phyloP scores from a whole-genome alignment of 257 asterid genomes.

The Cordia subcordata region DNA sequence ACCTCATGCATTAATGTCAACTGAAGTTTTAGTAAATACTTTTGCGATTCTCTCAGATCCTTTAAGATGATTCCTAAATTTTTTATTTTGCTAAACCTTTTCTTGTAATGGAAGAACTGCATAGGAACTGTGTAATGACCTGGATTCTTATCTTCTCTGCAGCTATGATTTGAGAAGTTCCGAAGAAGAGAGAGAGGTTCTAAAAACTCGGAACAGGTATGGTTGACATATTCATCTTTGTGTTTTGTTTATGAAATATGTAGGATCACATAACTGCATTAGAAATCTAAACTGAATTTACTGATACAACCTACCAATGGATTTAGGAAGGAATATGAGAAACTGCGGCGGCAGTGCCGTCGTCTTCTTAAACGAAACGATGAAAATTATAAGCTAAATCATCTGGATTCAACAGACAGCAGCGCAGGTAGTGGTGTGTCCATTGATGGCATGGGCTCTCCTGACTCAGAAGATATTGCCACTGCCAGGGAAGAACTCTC shows the following conservation, averaged over 20 bases:
- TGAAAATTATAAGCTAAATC: constrained; percentile 26
- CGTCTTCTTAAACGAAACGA: constrained; percentile 39
- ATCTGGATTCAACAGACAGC: constrained; percentile 34
- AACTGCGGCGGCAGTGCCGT: constrained; percentile 58
- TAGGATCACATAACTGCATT: neutral
- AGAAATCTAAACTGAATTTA: constrained; percentile 11
- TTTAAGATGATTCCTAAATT: no score
- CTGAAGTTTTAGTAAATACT: no score
- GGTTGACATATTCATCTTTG: constrained; percentile 2
- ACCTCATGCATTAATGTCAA: no score
- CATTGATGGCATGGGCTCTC: constrained; percentile 48
- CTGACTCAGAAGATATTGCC: constrained; percentile 62
- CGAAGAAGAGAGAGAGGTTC: constrained; percentile 67
- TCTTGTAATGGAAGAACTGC: neutral
- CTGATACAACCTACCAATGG: constrained; percentile 10
- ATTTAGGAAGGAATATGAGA: constrained; percentile 82
- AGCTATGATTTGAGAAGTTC: constrained; percentile 74
- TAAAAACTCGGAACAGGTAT: constrained; percentile 60
- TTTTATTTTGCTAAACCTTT: neutral
- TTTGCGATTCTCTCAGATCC: no score
- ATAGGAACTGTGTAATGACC: neutral
- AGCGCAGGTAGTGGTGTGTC: constrained; percentile 31
- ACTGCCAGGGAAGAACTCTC: constrained; percentile 84
- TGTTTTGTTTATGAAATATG: constrained; percentile 5
- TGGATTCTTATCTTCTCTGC: constrained; percentile 29